Percentiles rank a stretch among this genome's conserved stretches.
Evolutionary conservation across 2,329 filamentous ascomycete species (phyloP).

Genomic region (Ramichloridium luteum): DNA sequence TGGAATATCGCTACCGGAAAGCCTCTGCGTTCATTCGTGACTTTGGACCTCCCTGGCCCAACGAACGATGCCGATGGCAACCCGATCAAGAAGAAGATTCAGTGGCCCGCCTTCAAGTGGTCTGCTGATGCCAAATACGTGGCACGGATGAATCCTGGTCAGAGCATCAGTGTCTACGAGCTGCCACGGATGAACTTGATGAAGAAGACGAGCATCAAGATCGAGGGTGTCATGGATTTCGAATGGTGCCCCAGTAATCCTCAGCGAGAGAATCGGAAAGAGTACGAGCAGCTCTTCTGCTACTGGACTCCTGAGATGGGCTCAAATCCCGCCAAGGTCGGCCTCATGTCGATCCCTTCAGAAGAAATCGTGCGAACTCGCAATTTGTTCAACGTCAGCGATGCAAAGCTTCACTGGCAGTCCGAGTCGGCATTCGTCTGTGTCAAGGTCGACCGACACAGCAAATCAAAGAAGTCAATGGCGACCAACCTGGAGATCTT

Average conservation of each 20-base stretch:
- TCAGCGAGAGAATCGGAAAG: slow-evolving; percentile 73
- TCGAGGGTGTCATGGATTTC: slow-evolving; percentile 93
- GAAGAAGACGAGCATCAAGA: slow-evolving; percentile 86
- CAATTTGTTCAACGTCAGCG: slow-evolving; percentile 95
- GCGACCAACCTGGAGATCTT: slow-evolving; percentile 98
- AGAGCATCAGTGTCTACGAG: slow-evolving; percentile 86
- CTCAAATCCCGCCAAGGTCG: slow-evolving; percentile 94
- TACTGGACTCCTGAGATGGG: slow-evolving; percentile 99
- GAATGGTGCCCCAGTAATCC: slow-evolving; percentile 87
- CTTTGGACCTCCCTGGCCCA: slow-evolving; percentile 63
- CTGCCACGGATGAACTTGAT: slow-evolving; percentile 78
- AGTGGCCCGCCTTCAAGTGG: slow-evolving; percentile 99
- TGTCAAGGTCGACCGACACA: slow-evolving; percentile 97
- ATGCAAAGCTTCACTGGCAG: slow-evolving; percentile 98
- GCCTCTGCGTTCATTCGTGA: slow-evolving; percentile 85
- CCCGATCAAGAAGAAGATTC: slow-evolving; percentile 75
- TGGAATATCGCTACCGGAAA: slow-evolving; percentile 90
- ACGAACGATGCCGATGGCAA: slow-evolving; percentile 49
- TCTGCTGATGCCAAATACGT: slow-evolving; percentile 96
- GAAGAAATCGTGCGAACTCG: slow-evolving; percentile 89
- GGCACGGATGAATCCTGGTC: slow-evolving; percentile 74
- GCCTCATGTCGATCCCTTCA: slow-evolving; percentile 87
- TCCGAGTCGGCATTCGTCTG: slow-evolving; percentile 87
- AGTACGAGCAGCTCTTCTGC: slow-evolving; percentile 89
- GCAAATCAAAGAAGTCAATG: slow-evolving; percentile 96